Evolutionary conservation across 1,139 yeast species (phyloP).

Genomic region (Zhuliangozyma parablackwelliae): DNA sequence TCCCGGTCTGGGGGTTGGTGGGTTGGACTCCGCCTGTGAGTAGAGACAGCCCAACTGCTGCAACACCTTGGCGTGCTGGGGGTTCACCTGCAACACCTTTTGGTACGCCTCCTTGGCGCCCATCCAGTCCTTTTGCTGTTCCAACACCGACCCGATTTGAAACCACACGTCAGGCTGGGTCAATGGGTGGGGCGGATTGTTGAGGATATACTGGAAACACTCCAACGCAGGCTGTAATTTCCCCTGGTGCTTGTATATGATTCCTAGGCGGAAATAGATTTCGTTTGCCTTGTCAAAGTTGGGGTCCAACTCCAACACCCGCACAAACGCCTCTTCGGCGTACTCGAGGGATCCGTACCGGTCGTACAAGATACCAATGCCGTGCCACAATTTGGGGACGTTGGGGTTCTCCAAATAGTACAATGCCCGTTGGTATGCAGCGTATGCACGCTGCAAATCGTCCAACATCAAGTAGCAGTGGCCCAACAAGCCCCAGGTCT

Average conservation of each 20-base stretch:
- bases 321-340: conserved; percentile 96
- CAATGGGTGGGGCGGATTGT: conserved; percentile 90
- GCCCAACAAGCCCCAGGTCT: conserved; percentile 95
- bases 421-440: conserved; percentile 93
- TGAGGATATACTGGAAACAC: conserved; percentile 86
- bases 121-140: conserved; percentile 86
- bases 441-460: conserved; percentile 90
- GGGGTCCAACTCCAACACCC: conserved; percentile 93
- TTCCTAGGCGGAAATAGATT: conserved; percentile 94
- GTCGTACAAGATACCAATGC: conserved; percentile 93
- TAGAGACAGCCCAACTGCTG: conserved; percentile 95
- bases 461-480: conserved; percentile 97
- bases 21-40: conserved; percentile 61
- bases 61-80: conserved; percentile 90
- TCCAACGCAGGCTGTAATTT: conserved; percentile 84
- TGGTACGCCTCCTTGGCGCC: conserved; percentile 96
- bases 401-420: conserved; percentile 89
- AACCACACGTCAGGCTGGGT: conserved; percentile 98
- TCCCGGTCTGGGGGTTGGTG: conserved; percentile 16
- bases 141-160: conserved; percentile 93
- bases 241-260: conserved; percentile 91
- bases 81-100: conserved; percentile 82
- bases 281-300: conserved; percentile 94
- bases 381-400: conserved; percentile 97
- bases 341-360: conserved; percentile 93